Percentiles rank a stretch among this genome's conserved stretches.
These are phyloP conservation scores for Corylus avellana DNA, from an alignment of 306 rosid genomes.

Conservation along the genomic window DNA sequence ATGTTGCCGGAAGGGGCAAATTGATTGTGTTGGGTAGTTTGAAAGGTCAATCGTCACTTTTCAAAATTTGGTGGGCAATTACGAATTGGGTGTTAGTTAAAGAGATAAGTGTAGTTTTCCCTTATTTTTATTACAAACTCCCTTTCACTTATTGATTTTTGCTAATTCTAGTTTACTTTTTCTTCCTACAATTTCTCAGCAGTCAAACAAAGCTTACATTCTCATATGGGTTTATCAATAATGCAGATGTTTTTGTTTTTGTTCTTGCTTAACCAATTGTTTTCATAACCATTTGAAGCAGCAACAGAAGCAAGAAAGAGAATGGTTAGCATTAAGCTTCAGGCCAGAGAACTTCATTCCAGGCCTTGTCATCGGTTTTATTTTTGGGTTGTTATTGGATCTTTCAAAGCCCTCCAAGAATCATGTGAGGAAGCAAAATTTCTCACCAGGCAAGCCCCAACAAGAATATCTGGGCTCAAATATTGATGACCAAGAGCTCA, in stretches of 20 bases:
- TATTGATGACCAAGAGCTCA: constrained; percentile 66
- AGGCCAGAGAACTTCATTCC: constrained; percentile 85
- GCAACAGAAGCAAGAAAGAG: constrained; percentile 52
- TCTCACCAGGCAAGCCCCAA: constrained; percentile 44
- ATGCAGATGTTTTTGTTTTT: neutral
- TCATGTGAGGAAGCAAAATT: constrained; percentile 35
- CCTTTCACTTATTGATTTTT: neutral
- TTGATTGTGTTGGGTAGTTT: too few relatives aligned
- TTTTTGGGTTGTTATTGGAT: constrained; percentile 70
- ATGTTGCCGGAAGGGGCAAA: too few relatives aligned
- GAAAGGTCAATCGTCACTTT: too few relatives aligned
- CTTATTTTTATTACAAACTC: neutral
- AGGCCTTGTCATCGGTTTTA: constrained; percentile 89
- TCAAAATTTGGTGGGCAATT: too few relatives aligned
- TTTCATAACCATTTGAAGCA: constrained; percentile 21
- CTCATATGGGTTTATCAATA: neutral
- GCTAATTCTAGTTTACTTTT: neutral
- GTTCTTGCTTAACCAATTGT: neutral
- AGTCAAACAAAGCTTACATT: neutral
- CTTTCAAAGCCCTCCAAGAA: constrained; percentile 53
- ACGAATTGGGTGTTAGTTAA: too few relatives aligned
- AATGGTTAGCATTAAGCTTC: constrained; percentile 72
- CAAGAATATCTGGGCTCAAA: constrained; percentile 41
- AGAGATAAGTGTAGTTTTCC: too few relatives aligned
- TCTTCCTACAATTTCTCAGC: neutral